Percentiles rank a stretch among this genome's conserved stretches.
phyloP scores from a whole-genome alignment of 2,329 filamentous ascomycete genomes.

The Westerdykella sp. region DNA sequence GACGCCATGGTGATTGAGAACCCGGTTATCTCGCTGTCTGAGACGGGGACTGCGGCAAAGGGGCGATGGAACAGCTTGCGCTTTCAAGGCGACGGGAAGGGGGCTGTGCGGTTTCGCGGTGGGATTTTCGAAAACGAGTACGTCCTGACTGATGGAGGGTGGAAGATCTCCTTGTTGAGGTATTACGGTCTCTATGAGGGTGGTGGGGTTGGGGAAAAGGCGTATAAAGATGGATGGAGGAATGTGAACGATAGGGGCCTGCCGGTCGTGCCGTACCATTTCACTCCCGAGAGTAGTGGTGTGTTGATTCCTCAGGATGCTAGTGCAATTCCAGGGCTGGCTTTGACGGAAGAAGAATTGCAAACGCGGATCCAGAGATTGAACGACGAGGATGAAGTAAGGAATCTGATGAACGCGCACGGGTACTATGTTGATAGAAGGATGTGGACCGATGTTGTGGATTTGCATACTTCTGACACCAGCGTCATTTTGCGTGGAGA shows the following conservation, averaged over 20 bases:
- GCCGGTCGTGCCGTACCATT: constrained; percentile 19
- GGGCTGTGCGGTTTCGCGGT: constrained; percentile 15
- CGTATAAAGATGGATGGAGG: constrained; percentile 8
- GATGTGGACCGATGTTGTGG: constrained; percentile 23
- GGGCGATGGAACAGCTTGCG: constrained; percentile 20
- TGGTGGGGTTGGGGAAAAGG: constrained; percentile 7
- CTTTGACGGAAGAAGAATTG: constrained; percentile 10
- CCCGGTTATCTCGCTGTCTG: constrained; percentile 15
- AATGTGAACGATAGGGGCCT: constrained; percentile 12
- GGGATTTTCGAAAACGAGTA: constrained; percentile 23
- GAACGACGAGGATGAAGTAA: constrained; percentile 21
- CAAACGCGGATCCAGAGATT: constrained; percentile 10
- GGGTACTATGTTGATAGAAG: constrained; percentile 21
- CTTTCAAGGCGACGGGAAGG: constrained; percentile 17
- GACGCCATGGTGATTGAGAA: constrained; percentile 18
- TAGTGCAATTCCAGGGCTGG: constrained; percentile 6
- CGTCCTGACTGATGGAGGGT: constrained; percentile 5
- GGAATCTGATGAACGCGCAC: constrained; percentile 20
- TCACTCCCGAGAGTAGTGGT: constrained; percentile 15
- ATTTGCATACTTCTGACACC: constrained; percentile 12
- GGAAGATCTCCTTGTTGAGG: constrained; percentile 14
- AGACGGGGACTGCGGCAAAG: constrained; percentile 14
- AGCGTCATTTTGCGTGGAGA: constrained; percentile 7
- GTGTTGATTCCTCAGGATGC: constrained; percentile 12
- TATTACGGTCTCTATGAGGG: constrained; percentile 20